Conservation (phyloP, 2,329 filamentous ascomycete genomes). For the Trichothecium sympodiale region DNA sequence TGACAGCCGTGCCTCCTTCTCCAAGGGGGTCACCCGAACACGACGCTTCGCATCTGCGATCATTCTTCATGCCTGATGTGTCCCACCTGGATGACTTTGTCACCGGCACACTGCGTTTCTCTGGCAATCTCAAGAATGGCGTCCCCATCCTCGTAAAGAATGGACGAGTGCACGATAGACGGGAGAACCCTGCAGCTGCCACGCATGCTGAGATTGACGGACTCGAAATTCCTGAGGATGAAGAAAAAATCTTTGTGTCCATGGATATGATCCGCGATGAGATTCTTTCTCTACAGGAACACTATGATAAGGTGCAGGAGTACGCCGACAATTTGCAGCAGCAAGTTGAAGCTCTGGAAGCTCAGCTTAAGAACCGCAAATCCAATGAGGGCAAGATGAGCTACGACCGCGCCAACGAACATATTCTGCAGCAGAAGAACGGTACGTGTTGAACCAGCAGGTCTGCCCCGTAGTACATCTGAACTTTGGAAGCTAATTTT, state of each 20-base stretch:
- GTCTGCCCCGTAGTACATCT: too few species aligned
- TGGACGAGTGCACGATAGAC: constrained; percentile 35
- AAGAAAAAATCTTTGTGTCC: constrained; percentile 47
- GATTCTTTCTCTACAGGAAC: constrained; percentile 42
- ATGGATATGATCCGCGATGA: constrained; percentile 52
- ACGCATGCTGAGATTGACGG: constrained; percentile 39
- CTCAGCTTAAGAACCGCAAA: constrained; percentile 35
- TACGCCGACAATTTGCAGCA: constrained; percentile 42
- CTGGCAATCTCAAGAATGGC: constrained; percentile 37
- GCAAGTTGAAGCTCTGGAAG: constrained; percentile 38
- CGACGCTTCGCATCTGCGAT: constrained; percentile 32
- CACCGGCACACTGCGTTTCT: constrained; percentile 41
- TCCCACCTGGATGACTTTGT: constrained; percentile 46
- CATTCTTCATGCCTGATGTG: constrained; percentile 43
- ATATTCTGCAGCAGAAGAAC: constrained; percentile 40
- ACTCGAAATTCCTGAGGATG: constrained; percentile 38
- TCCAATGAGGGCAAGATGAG: constrained; percentile 27
- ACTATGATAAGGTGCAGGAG: constrained; percentile 43
- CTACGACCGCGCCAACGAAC: constrained; percentile 32
- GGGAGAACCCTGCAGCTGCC: constrained; percentile 18
- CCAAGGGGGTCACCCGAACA: constrained; percentile 20
- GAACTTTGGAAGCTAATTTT: background rate
- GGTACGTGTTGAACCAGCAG: too few species aligned
- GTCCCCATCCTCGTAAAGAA: constrained; percentile 46
- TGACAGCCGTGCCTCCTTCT: constrained; percentile 29